phyloP scores from a whole-genome alignment of 75 land plant species.

The Azolla pinnata region DNA sequence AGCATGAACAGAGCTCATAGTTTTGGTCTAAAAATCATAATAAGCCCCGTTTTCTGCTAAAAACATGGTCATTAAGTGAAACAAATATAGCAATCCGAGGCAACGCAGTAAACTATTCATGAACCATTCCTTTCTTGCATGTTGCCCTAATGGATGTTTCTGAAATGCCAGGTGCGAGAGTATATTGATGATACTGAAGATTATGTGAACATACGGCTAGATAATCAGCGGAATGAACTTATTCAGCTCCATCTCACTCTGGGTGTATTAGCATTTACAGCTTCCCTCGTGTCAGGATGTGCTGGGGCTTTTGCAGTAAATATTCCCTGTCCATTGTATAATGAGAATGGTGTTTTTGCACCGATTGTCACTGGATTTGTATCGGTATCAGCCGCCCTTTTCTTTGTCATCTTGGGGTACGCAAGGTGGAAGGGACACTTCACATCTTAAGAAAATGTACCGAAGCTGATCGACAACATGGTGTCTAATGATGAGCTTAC shows the following conservation, averaged over 20 bases:
- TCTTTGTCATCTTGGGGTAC: slow-evolving; percentile 64
- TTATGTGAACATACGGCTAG: slow-evolving; percentile 92
- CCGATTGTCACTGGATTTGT: slow-evolving; percentile 29
- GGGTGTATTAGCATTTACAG: slow-evolving; percentile 58
- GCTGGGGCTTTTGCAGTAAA: slow-evolving; percentile 80
- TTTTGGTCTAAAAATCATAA: no score
- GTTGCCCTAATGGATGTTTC: no score
- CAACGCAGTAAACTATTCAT: no score
- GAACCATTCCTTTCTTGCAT: no score
- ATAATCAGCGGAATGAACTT: slow-evolving; percentile 89
- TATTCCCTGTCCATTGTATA: slow-evolving; percentile 41
- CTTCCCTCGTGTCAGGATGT: slow-evolving; percentile 43
- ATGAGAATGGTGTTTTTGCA: slow-evolving; percentile 33
- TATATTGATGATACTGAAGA: slow-evolving; percentile 98
- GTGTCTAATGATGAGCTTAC: no score
- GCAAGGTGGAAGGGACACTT: slow-evolving; percentile 79
- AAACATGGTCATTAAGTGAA: no score
- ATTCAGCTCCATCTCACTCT: slow-evolving; percentile 80
- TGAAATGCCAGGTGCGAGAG: slow-evolving; percentile 97
- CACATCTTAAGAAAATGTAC: slow-evolving; percentile 36
- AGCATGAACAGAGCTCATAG: background rate
- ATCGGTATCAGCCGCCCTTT: slow-evolving; percentile 30
- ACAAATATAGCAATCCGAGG: no score
- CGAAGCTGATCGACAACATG: no score
- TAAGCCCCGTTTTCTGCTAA: no score